Conservation (phyloP, 805 yeast genomes). For the Tetrapisispora iriomotensis region DNA sequence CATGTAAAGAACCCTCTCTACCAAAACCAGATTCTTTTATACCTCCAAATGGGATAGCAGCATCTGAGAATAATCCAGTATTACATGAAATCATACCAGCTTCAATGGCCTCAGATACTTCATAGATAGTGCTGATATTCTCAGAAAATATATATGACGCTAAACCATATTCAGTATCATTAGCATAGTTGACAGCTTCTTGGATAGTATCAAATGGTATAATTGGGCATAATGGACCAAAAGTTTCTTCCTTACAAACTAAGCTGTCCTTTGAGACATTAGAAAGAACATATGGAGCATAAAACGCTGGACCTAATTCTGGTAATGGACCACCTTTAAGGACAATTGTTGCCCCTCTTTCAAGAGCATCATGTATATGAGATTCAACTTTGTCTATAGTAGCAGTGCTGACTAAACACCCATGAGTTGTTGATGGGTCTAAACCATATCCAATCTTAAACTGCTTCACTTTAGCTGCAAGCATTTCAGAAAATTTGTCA, state of each 20-base stretch:
- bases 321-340: conserved; percentile 44
- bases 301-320: conserved; percentile 41
- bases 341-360: conserved; percentile 44
- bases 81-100: conserved; percentile 59
- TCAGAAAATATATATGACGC: conserved; percentile 52
- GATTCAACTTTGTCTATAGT: conserved; percentile 45
- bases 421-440: conserved; percentile 42
- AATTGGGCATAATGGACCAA: conserved; percentile 56
- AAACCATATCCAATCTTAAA: conserved; percentile 52
- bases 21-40: conserved; percentile 61
- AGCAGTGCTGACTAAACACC: conserved; percentile 43
- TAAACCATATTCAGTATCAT: conserved; percentile 46
- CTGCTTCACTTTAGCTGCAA: conserved; percentile 36
- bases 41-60: conserved; percentile 54
- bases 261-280: conserved; percentile 42
- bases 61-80: conserved; percentile 47
- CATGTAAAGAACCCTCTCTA: conserved; percentile 56
- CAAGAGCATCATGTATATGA: conserved; percentile 45
- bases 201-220: conserved; percentile 44
- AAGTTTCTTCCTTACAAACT: conserved; percentile 49
- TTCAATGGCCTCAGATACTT: conserved; percentile 47
- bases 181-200: conserved; percentile 45
- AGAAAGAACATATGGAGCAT: conserved; percentile 44
- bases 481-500: conserved; percentile 37
- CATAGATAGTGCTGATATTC: conserved; percentile 40